A percentile compares a stretch with the other conserved stretches of the same genome.
Conservation (phyloP, 1,284 basidiomycete species). For the Leccinum subspadiceum region DNA sequence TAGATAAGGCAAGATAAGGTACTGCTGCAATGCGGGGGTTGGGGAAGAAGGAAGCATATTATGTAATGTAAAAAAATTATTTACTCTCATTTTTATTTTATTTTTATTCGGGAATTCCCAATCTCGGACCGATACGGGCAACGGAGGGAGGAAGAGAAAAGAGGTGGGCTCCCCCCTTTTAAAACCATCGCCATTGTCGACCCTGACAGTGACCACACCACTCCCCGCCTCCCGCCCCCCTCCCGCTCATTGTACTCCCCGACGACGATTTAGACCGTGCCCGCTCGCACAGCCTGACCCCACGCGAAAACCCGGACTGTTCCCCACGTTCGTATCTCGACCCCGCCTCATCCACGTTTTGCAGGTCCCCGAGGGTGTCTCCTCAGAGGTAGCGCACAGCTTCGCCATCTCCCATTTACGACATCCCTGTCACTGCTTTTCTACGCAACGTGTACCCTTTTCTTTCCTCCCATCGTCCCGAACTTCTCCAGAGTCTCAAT, state of each 20-base stretch:
- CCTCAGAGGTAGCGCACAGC: conserved; percentile 20
- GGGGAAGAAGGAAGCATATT: conserved; percentile 8
- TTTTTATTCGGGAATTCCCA: conserved; percentile 17
- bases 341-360: conserved; percentile 27
- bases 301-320: conserved; percentile 2
- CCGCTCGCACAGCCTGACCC: conserved; percentile 2
- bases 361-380: conserved; percentile 23
- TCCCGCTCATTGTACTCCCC: conserved; percentile 1
- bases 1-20: conserved; percentile 28
- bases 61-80: conserved; percentile 13
- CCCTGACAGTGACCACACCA: conserved; percentile 1
- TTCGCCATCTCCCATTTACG: conserved; percentile 25
- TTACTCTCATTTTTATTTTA: not conserved
- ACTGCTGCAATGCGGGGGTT: conserved; percentile 21
- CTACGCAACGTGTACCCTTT: conserved; percentile 25
- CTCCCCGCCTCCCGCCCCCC: not conserved
- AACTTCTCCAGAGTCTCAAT: conserved; percentile 15
- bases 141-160: conserved; percentile 16
- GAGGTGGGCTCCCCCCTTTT: not conserved
- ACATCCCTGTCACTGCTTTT: conserved; percentile 23
- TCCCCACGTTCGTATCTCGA: conserved; percentile 30
- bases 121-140: conserved; percentile 29
- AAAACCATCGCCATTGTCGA: conserved; percentile 16
- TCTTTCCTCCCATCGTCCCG: conserved; percentile 14
- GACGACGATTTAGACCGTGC: not conserved